Conservation (phyloP, 345 rosid genomes). For the Camelina sativa region DNA sequence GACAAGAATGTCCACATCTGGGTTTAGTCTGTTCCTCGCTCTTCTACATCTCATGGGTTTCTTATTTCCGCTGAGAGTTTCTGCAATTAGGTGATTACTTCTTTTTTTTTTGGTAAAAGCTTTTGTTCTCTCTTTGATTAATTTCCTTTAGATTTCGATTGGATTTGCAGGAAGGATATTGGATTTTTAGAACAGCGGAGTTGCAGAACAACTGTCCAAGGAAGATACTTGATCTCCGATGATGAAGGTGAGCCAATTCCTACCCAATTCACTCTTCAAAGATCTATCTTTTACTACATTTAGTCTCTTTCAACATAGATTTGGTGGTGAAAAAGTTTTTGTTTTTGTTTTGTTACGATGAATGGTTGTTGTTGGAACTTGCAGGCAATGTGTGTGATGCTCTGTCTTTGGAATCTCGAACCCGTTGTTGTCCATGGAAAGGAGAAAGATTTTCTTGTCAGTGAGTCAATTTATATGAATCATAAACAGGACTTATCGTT, state of each 20-base stretch:
- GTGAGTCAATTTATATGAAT: constrained; percentile 58
- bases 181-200: constrained; percentile 54
- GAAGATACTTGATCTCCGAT: constrained; percentile 83
- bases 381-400: constrained; percentile 90
- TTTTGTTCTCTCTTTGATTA: constrained; percentile 4
- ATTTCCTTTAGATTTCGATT: constrained; percentile 5
- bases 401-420: constrained; percentile 68
- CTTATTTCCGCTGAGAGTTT: constrained; percentile 41
- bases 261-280: not conserved
- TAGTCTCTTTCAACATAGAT: not conserved
- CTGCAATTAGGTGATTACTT: constrained; percentile 60
- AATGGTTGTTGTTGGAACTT: constrained; percentile 28
- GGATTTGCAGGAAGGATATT: constrained; percentile 59
- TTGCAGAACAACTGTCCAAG: constrained; percentile 86
- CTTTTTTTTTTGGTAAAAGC: not conserved
- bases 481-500: not conserved
- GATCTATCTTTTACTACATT: constrained; percentile 1
- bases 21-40: constrained; percentile 37
- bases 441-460: constrained; percentile 92
- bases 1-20: constrained; percentile 52
- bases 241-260: constrained; percentile 59
- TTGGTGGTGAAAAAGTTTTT: not conserved
- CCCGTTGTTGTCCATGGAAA: constrained; percentile 80
- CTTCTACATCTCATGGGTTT: constrained; percentile 47
- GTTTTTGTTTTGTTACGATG: not conserved